Evolutionary conservation across 768 basidiomycete species (phyloP).

Genomic region (Lactarius trivialis): DNA sequence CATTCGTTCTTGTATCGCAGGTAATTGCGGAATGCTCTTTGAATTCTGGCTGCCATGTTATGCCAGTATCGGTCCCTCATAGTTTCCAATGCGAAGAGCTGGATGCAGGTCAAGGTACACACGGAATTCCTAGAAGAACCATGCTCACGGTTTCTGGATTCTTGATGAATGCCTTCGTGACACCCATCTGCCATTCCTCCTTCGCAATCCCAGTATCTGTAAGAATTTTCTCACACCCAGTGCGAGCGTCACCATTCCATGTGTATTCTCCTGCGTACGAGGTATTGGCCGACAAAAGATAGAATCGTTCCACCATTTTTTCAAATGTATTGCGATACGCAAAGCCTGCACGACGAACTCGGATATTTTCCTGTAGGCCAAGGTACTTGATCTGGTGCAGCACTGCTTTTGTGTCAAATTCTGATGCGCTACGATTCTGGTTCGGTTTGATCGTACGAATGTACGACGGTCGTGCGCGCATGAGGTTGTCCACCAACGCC

Average conservation of each 20-base stretch:
- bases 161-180: slow-evolving; percentile 98
- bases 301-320: slow-evolving; percentile 99
- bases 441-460: slow-evolving; percentile 99
- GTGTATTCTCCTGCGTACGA: slow-evolving; percentile 99
- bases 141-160: slow-evolving; percentile 87
- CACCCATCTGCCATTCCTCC: slow-evolving; percentile 99
- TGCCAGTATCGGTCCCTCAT: slow-evolving; percentile 99
- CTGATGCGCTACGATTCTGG: slow-evolving; percentile 85
- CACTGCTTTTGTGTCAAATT: slow-evolving; percentile 93
- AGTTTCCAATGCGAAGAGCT: slow-evolving; percentile 97
- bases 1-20: slow-evolving; percentile 94
- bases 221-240: slow-evolving; percentile 88
- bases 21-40: slow-evolving; percentile 94
- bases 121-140: not conserved
- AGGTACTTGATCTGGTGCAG: slow-evolving; percentile 99
- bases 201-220: slow-evolving; percentile 92
- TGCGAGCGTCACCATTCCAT: slow-evolving; percentile 86
- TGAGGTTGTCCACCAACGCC: slow-evolving; percentile 93
- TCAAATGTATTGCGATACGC: slow-evolving; percentile 98
- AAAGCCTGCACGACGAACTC: slow-evolving; percentile 95
- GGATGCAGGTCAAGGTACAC: slow-evolving; percentile 1
- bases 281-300: slow-evolving; percentile 87
- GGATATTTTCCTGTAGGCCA: slow-evolving; percentile 96
- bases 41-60: slow-evolving; percentile 97
- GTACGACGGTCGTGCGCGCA: slow-evolving; percentile 96